These are phyloP conservation scores for Vitis rupestris DNA, from an alignment of 164 flowering plant genomes.

Conservation along the genomic window DNA sequence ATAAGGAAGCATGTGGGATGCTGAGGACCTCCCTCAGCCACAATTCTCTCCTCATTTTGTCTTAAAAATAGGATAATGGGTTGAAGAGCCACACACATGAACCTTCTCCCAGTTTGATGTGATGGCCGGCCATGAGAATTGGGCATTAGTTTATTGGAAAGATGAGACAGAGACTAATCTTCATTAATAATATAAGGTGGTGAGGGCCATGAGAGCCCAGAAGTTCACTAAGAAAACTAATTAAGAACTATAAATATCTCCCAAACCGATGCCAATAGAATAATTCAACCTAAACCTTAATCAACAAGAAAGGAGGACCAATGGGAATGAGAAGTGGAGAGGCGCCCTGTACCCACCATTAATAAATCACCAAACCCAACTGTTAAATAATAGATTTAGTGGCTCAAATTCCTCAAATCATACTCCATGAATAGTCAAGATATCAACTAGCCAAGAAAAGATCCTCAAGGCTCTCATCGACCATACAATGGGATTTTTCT, in stretches of 20 bases:
- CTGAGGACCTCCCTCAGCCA: slow-evolving; percentile 8
- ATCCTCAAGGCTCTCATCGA: too few species aligned
- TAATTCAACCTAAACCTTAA: not conserved
- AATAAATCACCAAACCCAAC: too few species aligned
- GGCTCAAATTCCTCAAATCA: too few species aligned
- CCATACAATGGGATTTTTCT: too few species aligned
- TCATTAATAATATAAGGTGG: not conserved
- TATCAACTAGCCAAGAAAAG: too few species aligned
- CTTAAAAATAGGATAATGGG: not conserved
- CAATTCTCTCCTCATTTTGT: slow-evolving; percentile 1
- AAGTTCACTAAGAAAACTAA: slow-evolving; percentile 8
- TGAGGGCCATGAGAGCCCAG: not conserved
- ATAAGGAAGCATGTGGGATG: slow-evolving; percentile 2
- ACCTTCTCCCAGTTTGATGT: slow-evolving; percentile 10
- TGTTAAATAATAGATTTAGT: too few species aligned
- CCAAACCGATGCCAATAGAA: not conserved
- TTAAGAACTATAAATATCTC: slow-evolving; percentile 11
- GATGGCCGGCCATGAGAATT: slow-evolving; percentile 19
- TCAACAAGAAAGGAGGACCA: not conserved
- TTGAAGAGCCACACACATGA: too few species aligned
- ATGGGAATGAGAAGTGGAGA: too few species aligned
- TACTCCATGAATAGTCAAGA: too few species aligned
- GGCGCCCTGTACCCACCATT: too few species aligned
- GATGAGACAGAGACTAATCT: not conserved
- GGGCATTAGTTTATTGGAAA: slow-evolving; percentile 10